Conservation (phyloP, 345 rosid species). For the Eutrema yunnanense region DNA sequence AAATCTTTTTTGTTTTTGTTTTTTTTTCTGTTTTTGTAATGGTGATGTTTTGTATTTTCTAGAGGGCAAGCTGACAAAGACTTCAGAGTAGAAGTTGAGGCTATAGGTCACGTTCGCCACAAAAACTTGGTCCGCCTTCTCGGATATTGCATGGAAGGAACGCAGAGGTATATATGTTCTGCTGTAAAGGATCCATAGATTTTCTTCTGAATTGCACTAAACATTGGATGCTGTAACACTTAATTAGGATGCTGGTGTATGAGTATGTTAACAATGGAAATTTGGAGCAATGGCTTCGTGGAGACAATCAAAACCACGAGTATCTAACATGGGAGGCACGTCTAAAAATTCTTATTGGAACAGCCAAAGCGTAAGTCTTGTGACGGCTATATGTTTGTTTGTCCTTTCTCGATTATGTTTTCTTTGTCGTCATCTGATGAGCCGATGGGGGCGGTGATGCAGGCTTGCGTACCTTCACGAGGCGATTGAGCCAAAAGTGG, state of each 20-base stretch:
- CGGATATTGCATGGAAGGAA: slow-evolving; percentile 95
- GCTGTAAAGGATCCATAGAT: not conserved
- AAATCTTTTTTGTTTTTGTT: not conserved
- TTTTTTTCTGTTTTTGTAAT: not conserved
- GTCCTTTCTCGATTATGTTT: not conserved
- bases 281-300: slow-evolving; percentile 91
- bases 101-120: slow-evolving; percentile 94
- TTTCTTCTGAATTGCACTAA: not conserved
- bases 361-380: slow-evolving; percentile 83
- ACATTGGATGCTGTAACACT: not conserved
- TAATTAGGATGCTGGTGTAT: slow-evolving; percentile 64
- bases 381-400: not conserved
- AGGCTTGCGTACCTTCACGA: slow-evolving; percentile 97
- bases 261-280: slow-evolving; percentile 92
- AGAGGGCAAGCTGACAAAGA: slow-evolving; percentile 99
- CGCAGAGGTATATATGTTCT: slow-evolving; percentile 54
- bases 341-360: slow-evolving; percentile 68
- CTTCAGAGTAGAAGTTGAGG: slow-evolving; percentile 93
- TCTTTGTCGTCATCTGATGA: not conserved
- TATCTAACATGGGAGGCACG: slow-evolving; percentile 94
- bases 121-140: slow-evolving; percentile 90
- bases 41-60: slow-evolving; percentile 22
- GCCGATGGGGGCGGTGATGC: slow-evolving; percentile 19
- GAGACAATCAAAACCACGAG: slow-evolving; percentile 65
- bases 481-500: slow-evolving; percentile 99